Conservation (phyloP, 148 eudicot genomes). For the Suaeda aralocaspica region DNA sequence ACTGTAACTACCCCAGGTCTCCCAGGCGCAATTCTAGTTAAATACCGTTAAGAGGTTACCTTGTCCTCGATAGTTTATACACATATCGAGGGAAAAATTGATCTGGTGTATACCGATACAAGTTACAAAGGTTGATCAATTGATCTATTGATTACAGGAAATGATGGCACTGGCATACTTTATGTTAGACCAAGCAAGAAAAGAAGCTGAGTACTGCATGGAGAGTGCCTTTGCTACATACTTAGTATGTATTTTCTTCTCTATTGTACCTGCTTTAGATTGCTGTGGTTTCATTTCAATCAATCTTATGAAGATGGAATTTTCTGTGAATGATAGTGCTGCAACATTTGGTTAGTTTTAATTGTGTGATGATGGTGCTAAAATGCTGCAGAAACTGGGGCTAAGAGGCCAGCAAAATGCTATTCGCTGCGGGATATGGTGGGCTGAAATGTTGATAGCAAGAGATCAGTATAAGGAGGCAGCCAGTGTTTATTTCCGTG, state of each 20-base stretch:
- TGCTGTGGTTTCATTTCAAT: not conserved
- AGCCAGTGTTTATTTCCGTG: slow-evolving; percentile 84
- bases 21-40: too few relatives aligned
- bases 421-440: slow-evolving; percentile 94
- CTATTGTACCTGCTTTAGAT: slow-evolving; percentile 2
- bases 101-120: too few relatives aligned
- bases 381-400: slow-evolving; percentile 61
- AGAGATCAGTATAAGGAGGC: slow-evolving; percentile 86
- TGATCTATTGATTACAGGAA: slow-evolving; percentile 54
- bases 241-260: slow-evolving; percentile 42
- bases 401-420: slow-evolving; percentile 65
- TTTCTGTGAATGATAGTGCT: slow-evolving; percentile 10
- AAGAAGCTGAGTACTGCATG: slow-evolving; percentile 96
- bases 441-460: slow-evolving; percentile 94
- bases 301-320: slow-evolving; percentile 1
- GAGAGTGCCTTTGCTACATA: slow-evolving; percentile 87
- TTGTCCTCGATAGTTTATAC: not conserved
- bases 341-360: slow-evolving; percentile 3
- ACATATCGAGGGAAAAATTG: too few relatives aligned
- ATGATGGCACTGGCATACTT: slow-evolving; percentile 92
- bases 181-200: slow-evolving; percentile 83
- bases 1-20: too few relatives aligned
- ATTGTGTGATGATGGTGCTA: slow-evolving; percentile 3
- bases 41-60: not conserved
- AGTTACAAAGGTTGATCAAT: too few relatives aligned